Evolutionary conservation across 805 yeast genomes (phyloP).

Genomic region (Yarrowia sp.): DNA sequence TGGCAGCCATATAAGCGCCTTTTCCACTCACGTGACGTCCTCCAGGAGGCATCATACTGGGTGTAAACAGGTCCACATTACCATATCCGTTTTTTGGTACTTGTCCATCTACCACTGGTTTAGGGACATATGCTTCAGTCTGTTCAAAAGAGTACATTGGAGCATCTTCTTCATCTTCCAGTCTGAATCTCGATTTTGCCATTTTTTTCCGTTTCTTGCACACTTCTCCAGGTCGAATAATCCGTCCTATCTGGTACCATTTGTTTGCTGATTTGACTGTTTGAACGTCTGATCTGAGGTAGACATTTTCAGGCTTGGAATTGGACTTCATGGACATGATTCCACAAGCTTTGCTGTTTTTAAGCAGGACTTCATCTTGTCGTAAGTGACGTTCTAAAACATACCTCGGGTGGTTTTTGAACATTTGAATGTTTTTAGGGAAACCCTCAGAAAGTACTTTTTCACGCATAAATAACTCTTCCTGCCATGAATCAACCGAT

Average conservation of each 20-base stretch:
- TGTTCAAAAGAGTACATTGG: constrained; percentile 73
- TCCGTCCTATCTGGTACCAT: constrained; percentile 83
- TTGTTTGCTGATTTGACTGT: constrained; percentile 68
- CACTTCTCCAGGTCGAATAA: constrained; percentile 65
- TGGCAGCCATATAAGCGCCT: constrained; percentile 61
- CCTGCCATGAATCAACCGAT: constrained; percentile 44
- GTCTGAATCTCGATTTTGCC: constrained; percentile 33
- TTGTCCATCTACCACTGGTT: constrained; percentile 60
- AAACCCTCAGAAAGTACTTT: constrained; percentile 71
- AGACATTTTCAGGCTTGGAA: constrained; percentile 46
- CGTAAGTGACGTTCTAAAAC: constrained; percentile 73
- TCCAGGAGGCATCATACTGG: constrained; percentile 80
- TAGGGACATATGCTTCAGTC: constrained; percentile 69
- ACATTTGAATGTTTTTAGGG: constrained; percentile 80
- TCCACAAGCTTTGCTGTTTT: constrained; percentile 72
- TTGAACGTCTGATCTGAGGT: constrained; percentile 62
- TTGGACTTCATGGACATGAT: constrained; percentile 52
- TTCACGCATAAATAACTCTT: constrained; percentile 57
- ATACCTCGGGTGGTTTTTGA: constrained; percentile 82
- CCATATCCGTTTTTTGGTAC: constrained; percentile 77
- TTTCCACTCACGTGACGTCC: constrained; percentile 50
- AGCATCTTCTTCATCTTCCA: constrained; percentile 38
- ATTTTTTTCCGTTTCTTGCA: constrained; percentile 40
- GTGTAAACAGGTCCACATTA: constrained; percentile 75
- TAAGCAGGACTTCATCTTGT: constrained; percentile 67